Percentiles rank a stretch among this genome's conserved stretches.
Conservation (phyloP, 345 rosid genomes). For the Hypericum androsaemum region DNA sequence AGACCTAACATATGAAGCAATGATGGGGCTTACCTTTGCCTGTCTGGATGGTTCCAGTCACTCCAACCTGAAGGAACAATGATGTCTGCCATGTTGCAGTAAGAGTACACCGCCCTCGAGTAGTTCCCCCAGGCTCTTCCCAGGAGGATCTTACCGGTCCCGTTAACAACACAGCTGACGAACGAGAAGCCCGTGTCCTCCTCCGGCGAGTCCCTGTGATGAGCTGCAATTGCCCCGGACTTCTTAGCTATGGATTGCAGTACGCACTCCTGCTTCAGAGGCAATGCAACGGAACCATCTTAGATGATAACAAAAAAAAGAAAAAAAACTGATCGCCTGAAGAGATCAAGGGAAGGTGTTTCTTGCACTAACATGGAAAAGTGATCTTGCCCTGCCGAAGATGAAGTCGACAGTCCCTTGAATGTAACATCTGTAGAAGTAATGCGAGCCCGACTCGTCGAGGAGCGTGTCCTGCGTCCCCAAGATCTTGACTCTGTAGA, state of each 20-base stretch:
- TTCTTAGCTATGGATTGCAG: constrained; percentile 54
- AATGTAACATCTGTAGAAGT: constrained; percentile 55
- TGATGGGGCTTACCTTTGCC: constrained; percentile 59
- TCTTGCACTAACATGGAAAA: constrained; percentile 40
- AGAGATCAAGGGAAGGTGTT: too few species aligned
- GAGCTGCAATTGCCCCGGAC: constrained; percentile 75
- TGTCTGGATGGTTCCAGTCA: constrained; percentile 53
- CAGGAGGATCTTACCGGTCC: constrained; percentile 60
- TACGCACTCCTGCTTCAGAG: constrained; percentile 43
- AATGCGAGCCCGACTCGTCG: constrained; percentile 76
- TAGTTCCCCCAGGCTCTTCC: constrained; percentile 97
- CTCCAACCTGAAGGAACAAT: constrained; percentile 75
- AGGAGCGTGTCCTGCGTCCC: constrained; percentile 90
- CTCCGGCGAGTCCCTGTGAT: constrained; percentile 51
- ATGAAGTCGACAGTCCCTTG: constrained; percentile 81
- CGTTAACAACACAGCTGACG: constrained; percentile 53
- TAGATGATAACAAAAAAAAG: neutral
- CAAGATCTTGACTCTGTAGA: constrained; percentile 51
- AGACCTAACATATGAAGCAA: neutral
- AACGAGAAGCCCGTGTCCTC: constrained; percentile 82
- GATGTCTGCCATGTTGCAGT: constrained; percentile 51
- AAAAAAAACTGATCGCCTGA: neutral
- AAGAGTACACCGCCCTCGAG: constrained; percentile 60
- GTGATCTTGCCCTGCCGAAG: constrained; percentile 69
- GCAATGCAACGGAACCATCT: neutral